These are phyloP conservation scores for Zygoascus bituminiphila DNA, from an alignment of 805 yeast species.

Conservation along the genomic window DNA sequence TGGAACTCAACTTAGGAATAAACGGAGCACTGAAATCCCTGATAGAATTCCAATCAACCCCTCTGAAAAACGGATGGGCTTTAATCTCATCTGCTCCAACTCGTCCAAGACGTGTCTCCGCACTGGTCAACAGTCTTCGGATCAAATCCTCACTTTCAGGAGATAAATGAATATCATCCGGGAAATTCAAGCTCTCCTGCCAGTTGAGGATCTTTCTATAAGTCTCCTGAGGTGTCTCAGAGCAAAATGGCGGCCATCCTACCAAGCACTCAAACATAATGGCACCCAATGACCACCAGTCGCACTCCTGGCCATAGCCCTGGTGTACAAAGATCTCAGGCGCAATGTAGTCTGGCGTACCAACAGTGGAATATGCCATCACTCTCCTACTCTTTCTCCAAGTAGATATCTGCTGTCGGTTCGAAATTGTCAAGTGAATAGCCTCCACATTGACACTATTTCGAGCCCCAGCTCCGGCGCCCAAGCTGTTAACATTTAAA, in stretches of 20 bases:
- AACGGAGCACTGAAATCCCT: conserved; percentile 88
- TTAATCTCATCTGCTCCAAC: conserved; percentile 92
- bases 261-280: conserved; percentile 93
- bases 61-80: conserved; percentile 84
- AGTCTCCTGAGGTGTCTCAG: conserved; percentile 91
- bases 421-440: conserved; percentile 89
- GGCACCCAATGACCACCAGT: conserved; percentile 97
- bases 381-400: conserved; percentile 88
- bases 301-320: conserved; percentile 95
- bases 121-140: conserved; percentile 61
- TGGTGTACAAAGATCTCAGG: conserved; percentile 89
- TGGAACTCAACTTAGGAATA: conserved; percentile 81
- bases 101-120: conserved; percentile 77
- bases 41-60: conserved; percentile 91
- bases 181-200: conserved; percentile 80
- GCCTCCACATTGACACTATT: conserved; percentile 89
- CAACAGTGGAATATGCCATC: conserved; percentile 95
- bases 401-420: conserved; percentile 89
- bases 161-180: conserved; percentile 84
- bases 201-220: conserved; percentile 85
- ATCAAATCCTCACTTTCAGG: conserved; percentile 86
- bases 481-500: background rate
- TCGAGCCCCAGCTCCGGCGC: conserved; percentile 33
- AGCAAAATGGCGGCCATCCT: conserved; percentile 97
- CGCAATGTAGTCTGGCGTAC: conserved; percentile 94